Percentiles rank a stretch among this genome's conserved stretches.
Conservation (phyloP, 768 basidiomycete species). For the Scleroderma bovista region DNA sequence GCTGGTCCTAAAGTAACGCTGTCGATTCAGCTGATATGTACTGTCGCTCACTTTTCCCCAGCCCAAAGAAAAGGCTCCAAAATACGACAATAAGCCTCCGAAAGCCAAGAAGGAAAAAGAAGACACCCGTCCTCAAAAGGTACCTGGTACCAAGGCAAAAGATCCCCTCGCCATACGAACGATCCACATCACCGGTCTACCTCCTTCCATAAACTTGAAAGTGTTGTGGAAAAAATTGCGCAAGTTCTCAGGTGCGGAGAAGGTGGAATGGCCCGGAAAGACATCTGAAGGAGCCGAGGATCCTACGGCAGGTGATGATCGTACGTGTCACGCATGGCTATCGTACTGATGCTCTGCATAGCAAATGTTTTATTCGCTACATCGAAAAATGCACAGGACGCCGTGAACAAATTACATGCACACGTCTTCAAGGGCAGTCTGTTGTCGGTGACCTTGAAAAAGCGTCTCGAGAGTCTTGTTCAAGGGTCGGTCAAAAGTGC, state of each 20-base stretch:
- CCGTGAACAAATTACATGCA: conserved; percentile 79
- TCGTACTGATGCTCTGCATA: conserved; percentile 16
- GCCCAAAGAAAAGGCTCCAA: conserved; percentile 35
- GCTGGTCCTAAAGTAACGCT: conserved; percentile 67
- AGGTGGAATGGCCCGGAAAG: conserved; percentile 63
- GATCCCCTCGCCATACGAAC: conserved; percentile 87
- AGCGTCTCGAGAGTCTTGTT: conserved; percentile 64
- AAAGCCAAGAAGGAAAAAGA: conserved; percentile 33
- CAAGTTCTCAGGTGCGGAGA: conserved; percentile 73
- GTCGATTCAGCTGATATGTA: neutral
- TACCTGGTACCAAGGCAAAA: conserved; percentile 32
- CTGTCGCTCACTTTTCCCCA: conserved; percentile 14
- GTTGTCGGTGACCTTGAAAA: conserved; percentile 85
- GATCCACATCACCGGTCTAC: conserved; percentile 70
- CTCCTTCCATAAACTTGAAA: conserved; percentile 56
- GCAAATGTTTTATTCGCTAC: conserved; percentile 73
- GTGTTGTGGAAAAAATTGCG: conserved; percentile 80
- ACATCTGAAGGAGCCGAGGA: conserved; percentile 39
- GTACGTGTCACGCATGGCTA: neutral
- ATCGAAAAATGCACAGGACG: conserved; percentile 61
- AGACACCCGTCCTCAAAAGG: conserved; percentile 33
- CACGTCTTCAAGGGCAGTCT: conserved; percentile 88
- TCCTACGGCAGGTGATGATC: conserved; percentile 39
- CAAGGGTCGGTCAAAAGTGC: conserved; percentile 37
- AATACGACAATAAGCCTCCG: conserved; percentile 21